These are phyloP conservation scores for Fusarium tanahbumbuense DNA, from an alignment of 2,329 filamentous ascomycete species.

Conservation along the genomic window DNA sequence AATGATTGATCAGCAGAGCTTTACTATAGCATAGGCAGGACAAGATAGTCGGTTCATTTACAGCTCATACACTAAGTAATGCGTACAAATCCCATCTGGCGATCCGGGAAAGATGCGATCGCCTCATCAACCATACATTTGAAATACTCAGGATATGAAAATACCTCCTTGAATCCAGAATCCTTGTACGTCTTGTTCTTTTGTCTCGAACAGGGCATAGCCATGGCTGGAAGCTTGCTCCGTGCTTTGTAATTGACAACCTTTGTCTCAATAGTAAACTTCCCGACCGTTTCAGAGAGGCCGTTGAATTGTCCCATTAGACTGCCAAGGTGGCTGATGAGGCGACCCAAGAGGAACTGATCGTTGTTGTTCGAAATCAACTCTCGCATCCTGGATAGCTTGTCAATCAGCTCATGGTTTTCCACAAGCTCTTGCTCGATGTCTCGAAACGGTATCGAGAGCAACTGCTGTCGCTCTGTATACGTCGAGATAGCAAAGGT, in stretches of 20 bases:
- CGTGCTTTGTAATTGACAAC: neutral
- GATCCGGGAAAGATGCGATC: neutral
- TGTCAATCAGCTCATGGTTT: no score
- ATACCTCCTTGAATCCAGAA: neutral
- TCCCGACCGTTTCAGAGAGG: neutral
- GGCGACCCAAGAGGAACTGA: rapidly evolving
- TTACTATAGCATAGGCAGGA: no score
- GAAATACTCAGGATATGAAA: neutral
- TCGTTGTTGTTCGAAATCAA: no score
- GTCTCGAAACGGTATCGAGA: no score
- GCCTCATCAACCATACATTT: neutral
- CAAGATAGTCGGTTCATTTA: rapidly evolving
- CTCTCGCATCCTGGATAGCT: no score
- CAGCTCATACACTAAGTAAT: neutral
- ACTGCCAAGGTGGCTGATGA: no score
- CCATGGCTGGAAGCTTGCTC: neutral
- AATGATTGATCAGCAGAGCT: rapidly evolving
- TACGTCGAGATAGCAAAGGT: no score
- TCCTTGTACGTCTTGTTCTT: neutral
- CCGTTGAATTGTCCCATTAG: neutral
- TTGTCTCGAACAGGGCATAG: neutral
- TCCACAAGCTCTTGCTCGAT: no score
- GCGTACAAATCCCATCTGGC: neutral
- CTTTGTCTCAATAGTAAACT: neutral
- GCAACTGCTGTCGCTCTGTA: no score